Conservation (phyloP, 108 stramenopile genomes). For the Cyclostephanos invisitatus region DNA sequence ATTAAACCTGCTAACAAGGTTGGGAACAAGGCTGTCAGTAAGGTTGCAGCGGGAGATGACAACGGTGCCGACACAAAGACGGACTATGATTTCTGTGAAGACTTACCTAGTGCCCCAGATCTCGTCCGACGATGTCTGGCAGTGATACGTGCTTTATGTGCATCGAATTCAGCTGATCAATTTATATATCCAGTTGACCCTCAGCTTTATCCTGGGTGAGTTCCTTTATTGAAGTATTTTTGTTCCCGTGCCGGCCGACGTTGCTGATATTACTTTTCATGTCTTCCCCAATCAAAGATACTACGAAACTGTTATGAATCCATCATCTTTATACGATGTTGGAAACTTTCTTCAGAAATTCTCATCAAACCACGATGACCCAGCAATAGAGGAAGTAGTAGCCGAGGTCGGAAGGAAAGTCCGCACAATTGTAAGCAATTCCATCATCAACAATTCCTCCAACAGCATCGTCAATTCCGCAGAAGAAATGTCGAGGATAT, state of each 20-base stretch:
- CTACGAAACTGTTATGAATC: conserved; percentile 81
- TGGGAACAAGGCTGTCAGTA: conserved; percentile 8
- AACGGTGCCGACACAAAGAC: conserved; percentile 46
- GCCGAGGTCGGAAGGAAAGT: conserved; percentile 74
- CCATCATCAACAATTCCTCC: conserved; percentile 65
- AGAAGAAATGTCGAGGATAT: conserved; percentile 80
- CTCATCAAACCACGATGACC: conserved; percentile 10
- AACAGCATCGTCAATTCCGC: conserved; percentile 72
- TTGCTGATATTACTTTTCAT: neutral
- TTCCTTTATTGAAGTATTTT: neutral
- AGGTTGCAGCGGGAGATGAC: conserved; percentile 23
- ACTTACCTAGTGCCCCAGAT: conserved; percentile 78
- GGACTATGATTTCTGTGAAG: conserved; percentile 75
- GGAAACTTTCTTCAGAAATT: conserved; percentile 59
- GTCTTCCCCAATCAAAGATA: conserved; percentile 38
- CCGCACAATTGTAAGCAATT: conserved; percentile 73
- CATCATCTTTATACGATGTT: conserved; percentile 75
- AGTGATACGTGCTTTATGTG: conserved; percentile 71
- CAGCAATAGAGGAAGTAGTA: conserved; percentile 51
- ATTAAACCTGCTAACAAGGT: neutral
- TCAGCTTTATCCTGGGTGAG: conserved; percentile 71
- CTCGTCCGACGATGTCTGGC: conserved; percentile 84
- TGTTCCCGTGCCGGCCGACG: neutral
- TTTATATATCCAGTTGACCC: conserved; percentile 87
- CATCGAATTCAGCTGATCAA: conserved; percentile 64